These are phyloP conservation scores for Xenoacremonium recifei DNA, from an alignment of 2,329 filamentous ascomycete genomes.

Conservation along the genomic window DNA sequence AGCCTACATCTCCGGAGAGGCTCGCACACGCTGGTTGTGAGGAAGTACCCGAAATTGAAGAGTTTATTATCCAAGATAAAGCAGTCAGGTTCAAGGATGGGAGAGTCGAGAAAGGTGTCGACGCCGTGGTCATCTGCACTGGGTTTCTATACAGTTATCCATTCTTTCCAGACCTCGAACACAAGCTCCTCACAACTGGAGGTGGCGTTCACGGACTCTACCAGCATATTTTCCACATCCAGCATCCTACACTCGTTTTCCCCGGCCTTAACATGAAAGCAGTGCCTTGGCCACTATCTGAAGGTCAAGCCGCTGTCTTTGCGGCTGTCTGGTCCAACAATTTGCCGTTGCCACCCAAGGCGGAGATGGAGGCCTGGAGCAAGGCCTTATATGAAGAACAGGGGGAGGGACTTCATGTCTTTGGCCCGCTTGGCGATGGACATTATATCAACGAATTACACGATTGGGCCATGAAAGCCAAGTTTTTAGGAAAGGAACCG, in stretches of 20 bases:
- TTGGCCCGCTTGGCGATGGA: slow-evolving; percentile 49
- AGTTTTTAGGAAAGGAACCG: slow-evolving; percentile 61
- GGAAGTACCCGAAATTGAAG: slow-evolving; percentile 58
- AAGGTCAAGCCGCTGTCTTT: slow-evolving; percentile 76
- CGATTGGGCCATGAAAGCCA: slow-evolving; percentile 56
- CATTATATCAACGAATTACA: slow-evolving; percentile 68
- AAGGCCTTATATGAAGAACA: slow-evolving; percentile 50
- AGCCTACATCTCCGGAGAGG: slow-evolving; percentile 44
- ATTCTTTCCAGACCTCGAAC: slow-evolving; percentile 54
- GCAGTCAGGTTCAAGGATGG: slow-evolving; percentile 68
- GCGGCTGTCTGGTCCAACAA: slow-evolving; percentile 75
- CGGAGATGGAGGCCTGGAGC: slow-evolving; percentile 72
- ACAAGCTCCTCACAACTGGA: slow-evolving; percentile 64
- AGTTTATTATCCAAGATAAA: slow-evolving; percentile 50
- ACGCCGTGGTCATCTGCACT: slow-evolving; percentile 81
- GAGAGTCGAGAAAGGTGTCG: slow-evolving; percentile 63
- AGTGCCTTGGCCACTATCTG: slow-evolving; percentile 82
- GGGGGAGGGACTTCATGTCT: slow-evolving; percentile 30
- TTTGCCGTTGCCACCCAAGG: slow-evolving; percentile 59
- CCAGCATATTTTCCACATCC: slow-evolving; percentile 74
- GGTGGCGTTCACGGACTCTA: slow-evolving; percentile 70
- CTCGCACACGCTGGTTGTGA: slow-evolving; percentile 45
- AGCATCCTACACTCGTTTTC: slow-evolving; percentile 77
- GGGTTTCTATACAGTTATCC: slow-evolving; percentile 86
- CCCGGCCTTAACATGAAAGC: slow-evolving; percentile 73